Percentiles rank a stretch among this genome's conserved stretches.
Evolutionary conservation across 345 rosid species (phyloP).

Genomic region (Heritiera fomes): DNA sequence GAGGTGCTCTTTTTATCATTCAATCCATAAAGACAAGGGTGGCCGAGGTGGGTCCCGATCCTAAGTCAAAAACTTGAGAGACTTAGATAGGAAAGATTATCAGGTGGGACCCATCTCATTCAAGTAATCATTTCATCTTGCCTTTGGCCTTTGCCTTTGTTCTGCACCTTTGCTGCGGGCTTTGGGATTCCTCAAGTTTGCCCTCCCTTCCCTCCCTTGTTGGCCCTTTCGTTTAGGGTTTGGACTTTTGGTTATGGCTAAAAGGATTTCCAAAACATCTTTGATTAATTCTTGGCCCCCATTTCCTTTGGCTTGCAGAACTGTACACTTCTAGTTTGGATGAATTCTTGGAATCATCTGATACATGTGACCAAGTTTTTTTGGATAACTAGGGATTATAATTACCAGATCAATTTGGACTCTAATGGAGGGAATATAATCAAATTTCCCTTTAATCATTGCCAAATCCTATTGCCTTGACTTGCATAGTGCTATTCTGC

Average conservation of each 20-base stretch:
- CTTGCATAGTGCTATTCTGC: background rate
- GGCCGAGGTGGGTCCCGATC: slow-evolving; percentile 72
- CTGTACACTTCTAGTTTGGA: background rate
- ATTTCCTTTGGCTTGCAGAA: background rate
- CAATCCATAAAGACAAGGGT: slow-evolving; percentile 96
- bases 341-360: slow-evolving; percentile 4
- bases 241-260: background rate
- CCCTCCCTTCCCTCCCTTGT: background rate
- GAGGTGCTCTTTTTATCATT: slow-evolving; percentile 98
- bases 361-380: background rate
- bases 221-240: background rate
- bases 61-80: slow-evolving; percentile 57
- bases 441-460: background rate
- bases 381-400: background rate
- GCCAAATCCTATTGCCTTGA: background rate
- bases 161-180: slow-evolving; percentile 52
- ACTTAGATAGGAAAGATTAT: slow-evolving; percentile 46
- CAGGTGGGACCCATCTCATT: slow-evolving; percentile 58
- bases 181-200: slow-evolving; percentile 42
- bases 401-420: background rate
- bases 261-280: background rate
- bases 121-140: slow-evolving; percentile 77
- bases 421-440: background rate
- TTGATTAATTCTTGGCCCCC: background rate
- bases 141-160: slow-evolving; percentile 50